phyloP scores from a whole-genome alignment of 345 rosid genomes.

The Alliaria petiolata region DNA sequence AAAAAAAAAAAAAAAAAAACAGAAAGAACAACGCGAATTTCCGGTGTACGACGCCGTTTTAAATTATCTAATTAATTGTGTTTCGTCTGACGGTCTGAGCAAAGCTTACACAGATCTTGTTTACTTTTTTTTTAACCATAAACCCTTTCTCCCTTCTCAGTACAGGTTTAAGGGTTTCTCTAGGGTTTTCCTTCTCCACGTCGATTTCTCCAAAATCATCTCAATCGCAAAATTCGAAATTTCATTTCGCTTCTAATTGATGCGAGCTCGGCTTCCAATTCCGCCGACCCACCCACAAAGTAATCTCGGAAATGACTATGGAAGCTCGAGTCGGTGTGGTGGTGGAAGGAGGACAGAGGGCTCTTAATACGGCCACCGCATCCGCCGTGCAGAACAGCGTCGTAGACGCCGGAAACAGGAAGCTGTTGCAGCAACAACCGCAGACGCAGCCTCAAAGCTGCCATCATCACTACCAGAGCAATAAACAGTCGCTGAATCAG shows the following conservation, averaged over 20 bases:
- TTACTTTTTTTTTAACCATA: background rate
- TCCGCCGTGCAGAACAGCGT: slow-evolving; percentile 44
- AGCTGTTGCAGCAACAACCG: slow-evolving; percentile 45
- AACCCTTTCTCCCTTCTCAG: slow-evolving; percentile 2
- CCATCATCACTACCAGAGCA: slow-evolving; percentile 15
- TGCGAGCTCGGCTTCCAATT: background rate
- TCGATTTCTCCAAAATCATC: background rate
- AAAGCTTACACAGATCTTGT: too few relatives aligned
- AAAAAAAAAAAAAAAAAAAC: too few relatives aligned
- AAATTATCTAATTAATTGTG: too few relatives aligned
- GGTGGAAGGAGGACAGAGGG: slow-evolving; percentile 73
- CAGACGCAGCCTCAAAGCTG: slow-evolving; percentile 19
- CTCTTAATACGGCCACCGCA: slow-evolving; percentile 51
- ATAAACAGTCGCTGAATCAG: slow-evolving; percentile 29
- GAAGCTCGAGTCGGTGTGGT: slow-evolving; percentile 88
- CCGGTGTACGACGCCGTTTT: too few relatives aligned
- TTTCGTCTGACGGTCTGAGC: too few relatives aligned
- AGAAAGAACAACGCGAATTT: too few relatives aligned
- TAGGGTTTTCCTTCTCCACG: slow-evolving; percentile 22
- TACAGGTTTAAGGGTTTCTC: slow-evolving; percentile 27
- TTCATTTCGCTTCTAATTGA: background rate
- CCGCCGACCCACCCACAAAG: background rate
- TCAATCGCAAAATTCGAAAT: background rate
- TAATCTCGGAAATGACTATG: slow-evolving; percentile 35
- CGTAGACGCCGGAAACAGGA: slow-evolving; percentile 62